Percentiles rank a stretch among this genome's conserved stretches.
These are phyloP conservation scores for Rosa persica DNA, from an alignment of 306 rosid genomes.

Conservation along the genomic window DNA sequence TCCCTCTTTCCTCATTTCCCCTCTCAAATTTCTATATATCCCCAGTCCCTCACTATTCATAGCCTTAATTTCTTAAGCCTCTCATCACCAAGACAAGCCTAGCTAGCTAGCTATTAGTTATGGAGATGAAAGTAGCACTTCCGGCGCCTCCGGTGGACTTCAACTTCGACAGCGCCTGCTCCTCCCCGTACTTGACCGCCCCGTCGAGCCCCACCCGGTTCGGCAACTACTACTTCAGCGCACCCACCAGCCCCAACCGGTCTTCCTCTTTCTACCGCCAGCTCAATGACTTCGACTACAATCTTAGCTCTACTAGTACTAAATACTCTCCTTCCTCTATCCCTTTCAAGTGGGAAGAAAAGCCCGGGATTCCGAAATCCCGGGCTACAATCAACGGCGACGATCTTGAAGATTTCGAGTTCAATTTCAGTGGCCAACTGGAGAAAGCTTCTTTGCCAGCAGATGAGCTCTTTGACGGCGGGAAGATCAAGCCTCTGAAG, in stretches of 20 bases:
- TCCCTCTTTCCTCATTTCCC: slow-evolving; percentile 21
- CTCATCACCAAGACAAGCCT: background rate
- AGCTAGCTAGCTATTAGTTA: background rate
- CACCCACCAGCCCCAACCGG: slow-evolving; percentile 82
- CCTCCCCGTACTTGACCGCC: slow-evolving; percentile 88
- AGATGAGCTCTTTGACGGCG: slow-evolving; percentile 79
- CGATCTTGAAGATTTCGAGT: slow-evolving; percentile 47
- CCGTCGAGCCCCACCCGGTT: slow-evolving; percentile 87
- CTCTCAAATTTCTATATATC: slow-evolving; percentile 20
- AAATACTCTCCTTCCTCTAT: slow-evolving; percentile 32
- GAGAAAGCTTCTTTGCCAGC: slow-evolving; percentile 50
- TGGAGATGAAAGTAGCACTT: slow-evolving; percentile 30
- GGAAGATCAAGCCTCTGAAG: slow-evolving; percentile 72
- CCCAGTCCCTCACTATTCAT: slow-evolving; percentile 25
- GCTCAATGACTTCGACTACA: slow-evolving; percentile 12
- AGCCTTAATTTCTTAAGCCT: background rate
- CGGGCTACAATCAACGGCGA: slow-evolving; percentile 1
- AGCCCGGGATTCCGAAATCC: slow-evolving; percentile 54
- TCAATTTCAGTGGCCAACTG: slow-evolving; percentile 54
- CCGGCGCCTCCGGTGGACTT: slow-evolving; percentile 42
- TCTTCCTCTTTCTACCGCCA: slow-evolving; percentile 39
- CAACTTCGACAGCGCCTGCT: slow-evolving; percentile 74
- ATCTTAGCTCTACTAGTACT: background rate
- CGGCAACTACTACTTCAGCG: slow-evolving; percentile 64
- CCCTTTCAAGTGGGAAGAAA: slow-evolving; percentile 64